phyloP scores from a whole-genome alignment of 257 asterid species.

The Lycium ferocissimum region DNA sequence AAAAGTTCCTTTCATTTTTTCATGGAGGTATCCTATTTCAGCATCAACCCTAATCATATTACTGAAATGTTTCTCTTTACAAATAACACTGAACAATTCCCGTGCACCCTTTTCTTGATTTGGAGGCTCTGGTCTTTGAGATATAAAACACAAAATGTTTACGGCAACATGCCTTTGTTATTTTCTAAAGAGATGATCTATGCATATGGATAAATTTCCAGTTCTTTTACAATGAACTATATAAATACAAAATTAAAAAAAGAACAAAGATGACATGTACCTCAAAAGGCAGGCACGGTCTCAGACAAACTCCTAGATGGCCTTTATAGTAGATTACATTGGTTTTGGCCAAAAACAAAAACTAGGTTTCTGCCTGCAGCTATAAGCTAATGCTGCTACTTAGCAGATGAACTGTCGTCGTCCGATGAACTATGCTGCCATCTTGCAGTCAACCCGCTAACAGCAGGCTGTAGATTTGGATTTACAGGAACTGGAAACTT shows the following conservation, averaged over 20 bases:
- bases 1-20: background rate
- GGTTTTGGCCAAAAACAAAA: conserved; percentile 35
- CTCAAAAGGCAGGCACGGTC: conserved; percentile 39
- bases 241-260: conserved; percentile 52
- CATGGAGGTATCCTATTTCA: conserved; percentile 1
- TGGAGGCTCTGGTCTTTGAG: background rate
- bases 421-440: conserved; percentile 51
- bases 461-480: conserved; percentile 71
- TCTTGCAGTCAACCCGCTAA: conserved; percentile 48
- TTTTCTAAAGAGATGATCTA: conserved; percentile 42
- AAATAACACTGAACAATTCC: background rate
- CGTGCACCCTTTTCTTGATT: background rate
- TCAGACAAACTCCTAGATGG: conserved; percentile 46
- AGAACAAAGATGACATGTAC: conserved; percentile 39
- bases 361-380: conserved; percentile 20
- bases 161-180: background rate
- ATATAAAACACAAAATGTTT: conserved; percentile 10
- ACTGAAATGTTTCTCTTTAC: conserved; percentile 3
- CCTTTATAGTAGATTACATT: conserved; percentile 43
- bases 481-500: conserved; percentile 89
- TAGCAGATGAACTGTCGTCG: conserved; percentile 55
- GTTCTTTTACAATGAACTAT: conserved; percentile 48
- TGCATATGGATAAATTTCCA: conserved; percentile 38
- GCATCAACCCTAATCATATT: background rate
- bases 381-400: conserved; percentile 16